phyloP scores from a whole-genome alignment of 83 land plant species.

The Isoetes engelmannii region DNA sequence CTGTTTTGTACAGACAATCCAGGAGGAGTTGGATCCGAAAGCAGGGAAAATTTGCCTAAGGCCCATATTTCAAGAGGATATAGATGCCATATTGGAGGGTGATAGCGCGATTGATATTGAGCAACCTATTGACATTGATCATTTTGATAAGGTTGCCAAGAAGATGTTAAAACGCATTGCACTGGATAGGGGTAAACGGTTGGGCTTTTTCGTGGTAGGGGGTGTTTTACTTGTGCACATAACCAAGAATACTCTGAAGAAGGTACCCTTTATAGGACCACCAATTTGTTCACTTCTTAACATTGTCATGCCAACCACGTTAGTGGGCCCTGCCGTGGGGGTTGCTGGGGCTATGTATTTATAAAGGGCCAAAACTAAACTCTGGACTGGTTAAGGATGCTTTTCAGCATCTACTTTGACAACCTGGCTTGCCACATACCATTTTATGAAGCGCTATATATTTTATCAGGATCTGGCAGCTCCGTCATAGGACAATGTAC shows the following conservation, averaged over 20 bases:
- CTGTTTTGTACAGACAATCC: slow-evolving; percentile 39
- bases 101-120: slow-evolving; percentile 23
- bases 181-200: slow-evolving; percentile 40
- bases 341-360: slow-evolving; percentile 44
- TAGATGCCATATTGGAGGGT: slow-evolving; percentile 19
- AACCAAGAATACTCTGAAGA: slow-evolving; percentile 31
- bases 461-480: no score
- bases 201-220: slow-evolving; percentile 44
- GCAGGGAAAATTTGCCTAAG: slow-evolving; percentile 35
- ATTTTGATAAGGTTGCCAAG: slow-evolving; percentile 35
- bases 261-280: slow-evolving; percentile 38
- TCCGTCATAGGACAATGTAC: no score
- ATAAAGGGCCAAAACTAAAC: not conserved
- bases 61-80: slow-evolving; percentile 35
- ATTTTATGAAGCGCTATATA: no score
- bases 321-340: slow-evolving; percentile 43
- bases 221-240: slow-evolving; percentile 39
- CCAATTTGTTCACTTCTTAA: slow-evolving; percentile 27
- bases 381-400: no score
- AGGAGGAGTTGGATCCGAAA: slow-evolving; percentile 34
- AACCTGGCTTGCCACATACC: no score
- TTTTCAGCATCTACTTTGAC: no score
- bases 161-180: slow-evolving; percentile 32
- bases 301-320: slow-evolving; percentile 30
- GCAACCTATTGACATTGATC: slow-evolving; percentile 24